These are phyloP conservation scores for Colletotrichum sansevieriae DNA, from an alignment of 2,329 filamentous ascomycete species.

Conservation along the genomic window DNA sequence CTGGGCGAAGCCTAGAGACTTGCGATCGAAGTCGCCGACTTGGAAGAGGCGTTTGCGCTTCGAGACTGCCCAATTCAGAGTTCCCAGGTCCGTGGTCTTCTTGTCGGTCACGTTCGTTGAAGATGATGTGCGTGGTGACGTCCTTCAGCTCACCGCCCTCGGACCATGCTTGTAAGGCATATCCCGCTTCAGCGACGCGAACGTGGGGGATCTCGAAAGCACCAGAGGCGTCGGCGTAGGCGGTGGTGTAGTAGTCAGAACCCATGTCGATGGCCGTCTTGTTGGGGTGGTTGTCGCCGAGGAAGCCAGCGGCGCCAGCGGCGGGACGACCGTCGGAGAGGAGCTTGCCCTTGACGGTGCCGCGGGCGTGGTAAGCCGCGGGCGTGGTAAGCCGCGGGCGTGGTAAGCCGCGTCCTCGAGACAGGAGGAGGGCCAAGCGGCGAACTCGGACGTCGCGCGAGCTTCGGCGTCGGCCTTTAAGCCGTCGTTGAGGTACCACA, in stretches of 20 bases:
- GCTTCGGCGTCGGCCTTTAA: conserved; percentile 56
- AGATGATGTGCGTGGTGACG: conserved; percentile 58
- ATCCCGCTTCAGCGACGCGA: conserved; percentile 56
- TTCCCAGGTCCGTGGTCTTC: conserved; percentile 53
- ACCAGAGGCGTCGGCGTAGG: conserved; percentile 58
- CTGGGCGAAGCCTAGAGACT: conserved; percentile 35
- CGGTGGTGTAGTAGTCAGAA: conserved; percentile 62
- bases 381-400: too few species aligned
- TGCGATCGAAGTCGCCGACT: conserved; percentile 38
- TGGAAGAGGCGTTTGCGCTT: conserved; percentile 60
- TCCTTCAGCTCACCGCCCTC: conserved; percentile 59
- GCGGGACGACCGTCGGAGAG: conserved; percentile 63
- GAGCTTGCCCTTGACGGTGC: conserved; percentile 58
- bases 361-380: conserved; percentile 61
- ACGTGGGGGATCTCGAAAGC: conserved; percentile 59
- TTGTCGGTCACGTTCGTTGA: conserved; percentile 54
- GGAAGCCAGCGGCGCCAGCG: conserved; percentile 54
- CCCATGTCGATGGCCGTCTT: conserved; percentile 62
- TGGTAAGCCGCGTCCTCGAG: conserved; percentile 60
- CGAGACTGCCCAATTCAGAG: conserved; percentile 56
- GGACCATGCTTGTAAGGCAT: conserved; percentile 64
- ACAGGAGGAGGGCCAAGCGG: conserved; percentile 63
- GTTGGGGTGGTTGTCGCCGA: conserved; percentile 50
- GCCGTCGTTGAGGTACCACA: conserved; percentile 57
- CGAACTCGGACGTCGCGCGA: conserved; percentile 55